Evolutionary conservation across 306 rosid genomes (phyloP).

Genomic region (Sicyos baderoa): DNA sequence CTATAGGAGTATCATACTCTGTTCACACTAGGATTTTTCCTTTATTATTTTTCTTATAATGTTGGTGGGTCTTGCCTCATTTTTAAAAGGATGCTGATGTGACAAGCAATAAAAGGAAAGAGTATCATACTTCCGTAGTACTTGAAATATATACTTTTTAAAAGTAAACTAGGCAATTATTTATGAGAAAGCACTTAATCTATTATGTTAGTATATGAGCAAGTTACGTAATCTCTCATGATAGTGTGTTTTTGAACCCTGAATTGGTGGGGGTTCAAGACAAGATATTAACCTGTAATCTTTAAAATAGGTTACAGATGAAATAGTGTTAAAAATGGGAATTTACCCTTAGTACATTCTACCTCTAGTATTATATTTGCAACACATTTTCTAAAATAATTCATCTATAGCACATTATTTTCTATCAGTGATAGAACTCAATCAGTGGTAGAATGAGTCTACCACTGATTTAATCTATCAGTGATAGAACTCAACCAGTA

Average conservation of each 20-base stretch:
- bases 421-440: too few species aligned
- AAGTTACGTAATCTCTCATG: not conserved
- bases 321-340: not conserved
- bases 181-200: not conserved
- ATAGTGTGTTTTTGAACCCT: not conserved
- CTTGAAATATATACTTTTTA: not conserved
- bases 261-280: not conserved
- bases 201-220: not conserved
- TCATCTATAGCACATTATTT: too few species aligned
- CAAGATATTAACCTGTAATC: not conserved
- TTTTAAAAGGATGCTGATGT: too few species aligned
- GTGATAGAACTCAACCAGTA: too few species aligned
- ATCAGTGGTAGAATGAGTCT: too few species aligned
- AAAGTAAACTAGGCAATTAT: not conserved
- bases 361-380: too few species aligned
- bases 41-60: too few species aligned
- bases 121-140: too few species aligned
- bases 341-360: too few species aligned
- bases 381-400: too few species aligned
- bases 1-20: not conserved
- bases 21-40: not conserved
- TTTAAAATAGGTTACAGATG: not conserved
- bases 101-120: not conserved
- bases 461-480: too few species aligned
- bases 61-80: too few species aligned